Evolutionary conservation across 352 stramenopile genomes (phyloP).

Genomic region (Globisporangium nunn): DNA sequence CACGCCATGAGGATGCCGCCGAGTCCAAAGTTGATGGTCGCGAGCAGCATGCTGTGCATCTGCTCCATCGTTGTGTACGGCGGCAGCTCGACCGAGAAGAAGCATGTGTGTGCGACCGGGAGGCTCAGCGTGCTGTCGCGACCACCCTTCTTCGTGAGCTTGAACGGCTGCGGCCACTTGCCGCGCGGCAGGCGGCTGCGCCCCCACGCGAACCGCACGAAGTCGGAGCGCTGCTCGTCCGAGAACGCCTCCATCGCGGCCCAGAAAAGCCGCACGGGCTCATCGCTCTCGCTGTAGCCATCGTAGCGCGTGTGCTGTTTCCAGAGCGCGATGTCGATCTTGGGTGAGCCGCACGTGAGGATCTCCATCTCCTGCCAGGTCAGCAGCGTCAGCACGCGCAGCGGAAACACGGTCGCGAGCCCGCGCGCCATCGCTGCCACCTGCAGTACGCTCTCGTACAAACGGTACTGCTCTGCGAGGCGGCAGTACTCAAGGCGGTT

Average conservation of each 20-base stretch:
- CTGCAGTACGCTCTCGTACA: conserved; percentile 73
- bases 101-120: conserved; percentile 94
- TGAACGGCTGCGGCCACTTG: conserved; percentile 88
- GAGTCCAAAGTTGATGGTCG: conserved; percentile 92
- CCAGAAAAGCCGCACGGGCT: conserved; percentile 88
- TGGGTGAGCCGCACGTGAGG: conserved; percentile 86
- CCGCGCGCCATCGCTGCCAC: conserved; percentile 72
- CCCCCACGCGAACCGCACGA: conserved; percentile 93
- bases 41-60: conserved; percentile 89
- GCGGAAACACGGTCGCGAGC: conserved; percentile 78
- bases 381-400: conserved; percentile 82
- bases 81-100: conserved; percentile 93
- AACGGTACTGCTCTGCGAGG: conserved; percentile 67
- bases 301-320: conserved; percentile 86
- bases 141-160: conserved; percentile 87
- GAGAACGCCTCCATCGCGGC: conserved; percentile 81
- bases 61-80: conserved; percentile 88
- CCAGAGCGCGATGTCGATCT: conserved; percentile 87
- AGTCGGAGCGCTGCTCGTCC: conserved; percentile 85
- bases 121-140: conserved; percentile 75
- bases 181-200: conserved; percentile 85
- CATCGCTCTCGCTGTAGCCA: conserved; percentile 78
- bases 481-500: conserved; percentile 84
- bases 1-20: conserved; percentile 87
- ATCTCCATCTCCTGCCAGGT: conserved; percentile 90